Conservation (phyloP, 148 eudicot genomes). For the Dianthus caryophyllus region DNA sequence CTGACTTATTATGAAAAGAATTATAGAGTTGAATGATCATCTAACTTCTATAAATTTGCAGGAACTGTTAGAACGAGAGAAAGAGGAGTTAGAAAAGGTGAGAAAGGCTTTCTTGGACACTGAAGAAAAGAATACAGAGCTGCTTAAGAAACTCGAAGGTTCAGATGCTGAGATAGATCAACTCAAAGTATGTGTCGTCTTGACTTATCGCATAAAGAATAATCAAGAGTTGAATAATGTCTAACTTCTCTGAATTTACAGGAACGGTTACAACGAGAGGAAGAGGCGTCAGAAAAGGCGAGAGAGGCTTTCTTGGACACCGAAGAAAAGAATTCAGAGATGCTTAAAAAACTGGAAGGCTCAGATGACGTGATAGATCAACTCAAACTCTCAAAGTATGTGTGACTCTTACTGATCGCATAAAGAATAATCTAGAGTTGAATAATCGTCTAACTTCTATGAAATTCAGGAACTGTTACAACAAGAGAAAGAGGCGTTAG, state of each 20-base stretch:
- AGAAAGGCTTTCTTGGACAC: background rate
- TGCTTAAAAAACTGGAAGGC: constrained; percentile 63
- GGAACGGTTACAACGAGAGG: constrained; percentile 54
- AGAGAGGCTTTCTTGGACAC: constrained; percentile 47
- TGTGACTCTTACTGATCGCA: no score
- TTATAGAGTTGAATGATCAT: no score
- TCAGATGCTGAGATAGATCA: constrained; percentile 5
- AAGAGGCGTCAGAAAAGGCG: constrained; percentile 58
- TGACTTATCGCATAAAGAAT: no score
- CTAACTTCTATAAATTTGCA: constrained; percentile 29
- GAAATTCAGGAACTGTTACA: no score
- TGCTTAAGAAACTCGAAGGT: background rate
- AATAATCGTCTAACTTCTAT: no score
- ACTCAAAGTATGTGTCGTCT: no score
- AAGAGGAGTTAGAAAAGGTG: background rate
- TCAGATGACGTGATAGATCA: constrained; percentile 59
- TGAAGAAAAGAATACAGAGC: constrained; percentile 1
- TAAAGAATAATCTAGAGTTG: no score
- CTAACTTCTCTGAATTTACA: no score
- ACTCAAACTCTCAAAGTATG: no score
- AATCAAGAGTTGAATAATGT: no score
- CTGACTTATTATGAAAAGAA: no score
- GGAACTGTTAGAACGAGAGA: constrained; percentile 54
- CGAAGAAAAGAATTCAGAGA: constrained; percentile 56
- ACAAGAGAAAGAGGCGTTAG: constrained; percentile 37